Conservation (phyloP, 371 early-diverging fungal genomes). For the Synchytrium microbalum region DNA sequence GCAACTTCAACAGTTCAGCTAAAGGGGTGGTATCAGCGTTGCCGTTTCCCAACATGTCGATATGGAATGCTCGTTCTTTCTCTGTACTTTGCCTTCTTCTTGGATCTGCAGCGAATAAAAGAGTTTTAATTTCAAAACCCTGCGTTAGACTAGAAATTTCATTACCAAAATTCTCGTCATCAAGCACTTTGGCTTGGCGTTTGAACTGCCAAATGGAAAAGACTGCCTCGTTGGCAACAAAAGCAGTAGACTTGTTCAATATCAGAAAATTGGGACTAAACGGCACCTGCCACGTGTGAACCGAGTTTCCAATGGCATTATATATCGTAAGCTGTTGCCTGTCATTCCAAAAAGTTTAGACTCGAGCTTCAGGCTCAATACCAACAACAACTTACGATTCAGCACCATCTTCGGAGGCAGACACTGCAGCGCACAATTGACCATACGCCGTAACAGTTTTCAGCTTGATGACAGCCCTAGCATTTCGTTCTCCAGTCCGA, state of each 20-base stretch:
- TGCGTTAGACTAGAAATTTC: too few relatives aligned
- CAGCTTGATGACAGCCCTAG: neutral
- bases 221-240: neutral
- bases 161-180: too few relatives aligned
- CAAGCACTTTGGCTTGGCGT: neutral
- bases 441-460: neutral
- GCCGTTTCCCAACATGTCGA: slow-evolving; percentile 11
- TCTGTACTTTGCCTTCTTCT: neutral
- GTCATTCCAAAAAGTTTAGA: too few relatives aligned
- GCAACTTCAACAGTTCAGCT: slow-evolving; percentile 19
- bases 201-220: neutral
- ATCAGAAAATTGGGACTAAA: neutral
- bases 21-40: slow-evolving; percentile 6
- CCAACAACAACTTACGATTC: neutral
- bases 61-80: slow-evolving; percentile 33
- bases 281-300: neutral
- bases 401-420: neutral
- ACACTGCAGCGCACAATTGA: neutral
- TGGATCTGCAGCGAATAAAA: too few relatives aligned
- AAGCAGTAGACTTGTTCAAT: neutral
- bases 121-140: too few relatives aligned
- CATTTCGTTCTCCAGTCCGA: slow-evolving; percentile 26
- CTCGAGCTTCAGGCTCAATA: neutral
- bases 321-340: neutral
- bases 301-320: slow-evolving; percentile 26